Conservation (phyloP, 768 basidiomycete species). For the Imleria badia region DNA sequence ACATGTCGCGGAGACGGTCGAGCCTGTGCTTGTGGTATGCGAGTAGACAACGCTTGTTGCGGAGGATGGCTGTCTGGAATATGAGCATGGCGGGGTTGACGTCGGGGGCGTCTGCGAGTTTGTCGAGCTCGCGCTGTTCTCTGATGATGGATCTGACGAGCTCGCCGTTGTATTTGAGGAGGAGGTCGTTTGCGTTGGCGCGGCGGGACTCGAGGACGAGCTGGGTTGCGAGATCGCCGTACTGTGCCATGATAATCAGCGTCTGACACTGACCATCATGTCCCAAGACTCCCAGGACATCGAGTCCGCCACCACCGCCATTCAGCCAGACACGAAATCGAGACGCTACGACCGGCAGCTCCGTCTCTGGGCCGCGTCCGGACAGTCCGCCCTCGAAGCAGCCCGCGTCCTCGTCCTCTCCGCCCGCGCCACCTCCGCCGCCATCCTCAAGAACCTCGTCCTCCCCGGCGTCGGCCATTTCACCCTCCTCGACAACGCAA, state of each 20-base stretch:
- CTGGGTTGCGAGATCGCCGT: conserved; percentile 83
- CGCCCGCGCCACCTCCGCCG: conserved; percentile 79
- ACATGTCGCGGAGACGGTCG: conserved; percentile 80
- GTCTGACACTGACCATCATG: conserved; percentile 11
- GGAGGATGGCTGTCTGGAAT: conserved; percentile 83
- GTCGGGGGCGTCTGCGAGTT: conserved; percentile 47
- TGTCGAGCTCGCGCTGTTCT: conserved; percentile 89
- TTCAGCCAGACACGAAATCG: conserved; percentile 80
- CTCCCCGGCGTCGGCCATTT: conserved; percentile 96
- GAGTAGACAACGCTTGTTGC: conserved; percentile 95
- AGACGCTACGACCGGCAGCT: conserved; percentile 95
- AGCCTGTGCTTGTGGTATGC: conserved; percentile 90
- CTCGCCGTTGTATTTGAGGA: conserved; percentile 90
- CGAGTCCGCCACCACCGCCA: conserved; percentile 43
- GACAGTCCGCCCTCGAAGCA: conserved; percentile 85
- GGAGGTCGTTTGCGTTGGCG: conserved; percentile 77
- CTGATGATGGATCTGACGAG: conserved; percentile 84
- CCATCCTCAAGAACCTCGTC: conserved; percentile 94
- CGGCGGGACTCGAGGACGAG: conserved; percentile 85
- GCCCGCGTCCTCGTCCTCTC: conserved; percentile 81
- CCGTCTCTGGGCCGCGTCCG: conserved; percentile 90
- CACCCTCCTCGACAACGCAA: conserved; percentile 74
- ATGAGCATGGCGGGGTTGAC: conserved; percentile 65
- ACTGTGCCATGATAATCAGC: conserved; percentile 46
- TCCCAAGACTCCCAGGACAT: conserved; percentile 47